These are phyloP conservation scores for Wickerhamiella cacticola DNA, from an alignment of 805 yeast genomes.

Conservation along the genomic window DNA sequence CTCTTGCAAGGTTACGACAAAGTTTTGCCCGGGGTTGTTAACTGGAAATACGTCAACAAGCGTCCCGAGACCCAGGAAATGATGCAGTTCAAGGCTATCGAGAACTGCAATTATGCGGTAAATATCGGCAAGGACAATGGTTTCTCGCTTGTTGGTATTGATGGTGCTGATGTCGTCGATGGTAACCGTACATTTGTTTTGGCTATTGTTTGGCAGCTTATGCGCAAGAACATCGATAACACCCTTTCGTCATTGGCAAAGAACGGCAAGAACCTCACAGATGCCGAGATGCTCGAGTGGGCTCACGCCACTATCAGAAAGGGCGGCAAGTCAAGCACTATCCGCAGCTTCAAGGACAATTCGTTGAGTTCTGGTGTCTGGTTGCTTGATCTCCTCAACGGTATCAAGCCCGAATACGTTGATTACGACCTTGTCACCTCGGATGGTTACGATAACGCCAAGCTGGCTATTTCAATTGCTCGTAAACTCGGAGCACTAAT, in stretches of 20 bases:
- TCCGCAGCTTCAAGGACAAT: conserved; percentile 79
- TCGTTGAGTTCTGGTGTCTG: conserved; percentile 66
- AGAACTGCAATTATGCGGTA: conserved; percentile 97
- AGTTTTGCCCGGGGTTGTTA: conserved; percentile 87
- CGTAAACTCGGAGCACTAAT: conserved; percentile 95
- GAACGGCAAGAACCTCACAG: conserved; percentile 66
- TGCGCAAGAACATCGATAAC: conserved; percentile 87
- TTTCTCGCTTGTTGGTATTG: conserved; percentile 93
- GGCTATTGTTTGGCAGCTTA: conserved; percentile 95
- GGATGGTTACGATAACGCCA: conserved; percentile 86
- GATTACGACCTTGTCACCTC: conserved; percentile 88
- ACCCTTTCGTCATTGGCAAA: conserved; percentile 64
- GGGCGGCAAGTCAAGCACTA: conserved; percentile 63
- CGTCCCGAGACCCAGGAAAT: conserved; percentile 60
- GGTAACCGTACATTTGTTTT: conserved; percentile 80
- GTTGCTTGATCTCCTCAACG: conserved; percentile 80
- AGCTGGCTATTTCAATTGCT: conserved; percentile 94
- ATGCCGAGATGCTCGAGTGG: conserved; percentile 83
- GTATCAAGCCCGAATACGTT: conserved; percentile 93
- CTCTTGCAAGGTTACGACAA: conserved; percentile 88
- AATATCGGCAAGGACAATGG: conserved; percentile 86
- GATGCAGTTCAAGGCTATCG: conserved; percentile 86
- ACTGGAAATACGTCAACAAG: conserved; percentile 68
- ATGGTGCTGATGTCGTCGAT: conserved; percentile 93
- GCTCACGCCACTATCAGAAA: conserved; percentile 75